A percentile compares a stretch with the other conserved stretches of the same genome.
Evolutionary conservation across 148 eudicot species (phyloP).

Genomic region (Vaccinium corymbosum): DNA sequence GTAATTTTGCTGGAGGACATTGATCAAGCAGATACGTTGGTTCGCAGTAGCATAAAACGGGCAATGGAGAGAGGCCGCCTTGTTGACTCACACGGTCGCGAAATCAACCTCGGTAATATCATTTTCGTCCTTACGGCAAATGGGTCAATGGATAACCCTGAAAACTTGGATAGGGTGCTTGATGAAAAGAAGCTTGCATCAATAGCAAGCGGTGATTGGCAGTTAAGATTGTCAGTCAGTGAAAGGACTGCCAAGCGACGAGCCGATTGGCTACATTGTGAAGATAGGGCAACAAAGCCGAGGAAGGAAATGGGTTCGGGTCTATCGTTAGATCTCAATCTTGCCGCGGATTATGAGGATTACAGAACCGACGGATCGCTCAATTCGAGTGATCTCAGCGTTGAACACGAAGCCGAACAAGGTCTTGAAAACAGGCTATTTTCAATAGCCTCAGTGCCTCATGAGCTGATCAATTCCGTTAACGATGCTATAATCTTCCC

Average conservation of each 20-base stretch:
- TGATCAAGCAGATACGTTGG: constrained; percentile 66
- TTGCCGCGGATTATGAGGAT: constrained; percentile 48
- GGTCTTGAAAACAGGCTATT: constrained; percentile 35
- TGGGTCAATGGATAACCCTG: constrained; percentile 38
- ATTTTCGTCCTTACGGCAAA: constrained; percentile 62
- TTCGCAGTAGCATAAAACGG: constrained; percentile 69
- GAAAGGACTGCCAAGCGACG: constrained; percentile 54
- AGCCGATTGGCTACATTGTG: constrained; percentile 52
- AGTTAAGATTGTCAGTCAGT: constrained; percentile 49
- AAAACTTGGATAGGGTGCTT: constrained; percentile 22
- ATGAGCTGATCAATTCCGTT: constrained; percentile 45
- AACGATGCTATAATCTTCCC: constrained; percentile 68
- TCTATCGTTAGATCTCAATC: constrained; percentile 67
- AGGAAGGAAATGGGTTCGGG: constrained; percentile 46
- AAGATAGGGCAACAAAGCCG: constrained; percentile 44
- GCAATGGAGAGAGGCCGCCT: constrained; percentile 88
- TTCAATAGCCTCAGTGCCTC: constrained; percentile 45
- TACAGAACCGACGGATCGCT: constrained; percentile 63
- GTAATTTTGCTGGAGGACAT: constrained; percentile 84
- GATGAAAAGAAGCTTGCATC: constrained; percentile 61
- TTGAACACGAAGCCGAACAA: constrained; percentile 62
- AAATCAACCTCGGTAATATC: constrained; percentile 80
- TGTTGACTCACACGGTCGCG: constrained; percentile 85
- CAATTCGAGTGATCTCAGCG: constrained; percentile 79
- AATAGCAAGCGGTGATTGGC: constrained; percentile 61